phyloP scores from a whole-genome alignment of 2,329 filamentous ascomycete genomes.

The Harringtonia aguacate region DNA sequence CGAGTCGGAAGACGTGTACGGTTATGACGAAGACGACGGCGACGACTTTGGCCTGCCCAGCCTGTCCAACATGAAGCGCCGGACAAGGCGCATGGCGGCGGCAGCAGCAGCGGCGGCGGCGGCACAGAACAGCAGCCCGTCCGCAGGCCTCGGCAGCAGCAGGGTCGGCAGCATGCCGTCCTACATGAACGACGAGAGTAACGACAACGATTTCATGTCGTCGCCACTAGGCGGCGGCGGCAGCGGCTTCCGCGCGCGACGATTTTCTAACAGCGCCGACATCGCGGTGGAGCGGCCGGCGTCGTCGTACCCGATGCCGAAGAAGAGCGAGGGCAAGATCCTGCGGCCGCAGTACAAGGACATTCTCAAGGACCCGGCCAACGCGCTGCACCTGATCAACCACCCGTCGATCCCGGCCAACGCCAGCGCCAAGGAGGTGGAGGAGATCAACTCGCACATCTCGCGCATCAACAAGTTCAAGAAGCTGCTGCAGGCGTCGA shows the following conservation, averaged over 20 bases:
- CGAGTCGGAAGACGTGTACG: constrained; percentile 62
- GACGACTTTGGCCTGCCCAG: constrained; percentile 94
- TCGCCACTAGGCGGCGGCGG: constrained; percentile 22
- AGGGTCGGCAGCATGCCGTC: constrained; percentile 12
- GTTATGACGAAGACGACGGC: constrained; percentile 69
- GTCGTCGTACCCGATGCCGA: constrained; percentile 75
- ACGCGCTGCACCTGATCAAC: constrained; percentile 87
- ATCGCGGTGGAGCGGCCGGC: constrained; percentile 84
- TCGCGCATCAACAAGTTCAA: constrained; percentile 98
- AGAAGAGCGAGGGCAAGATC: constrained; percentile 90
- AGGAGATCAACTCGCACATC: constrained; percentile 78
- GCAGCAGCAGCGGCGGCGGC: constrained; percentile 16
- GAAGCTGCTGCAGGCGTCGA: constrained; percentile 82
- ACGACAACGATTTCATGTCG: constrained; percentile 12
- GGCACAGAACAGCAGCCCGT: constrained; percentile 8
- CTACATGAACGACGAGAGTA: not conserved
- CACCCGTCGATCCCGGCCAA: constrained; percentile 66
- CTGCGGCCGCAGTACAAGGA: constrained; percentile 96
- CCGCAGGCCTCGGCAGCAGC: not conserved
- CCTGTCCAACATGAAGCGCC: constrained; percentile 80
- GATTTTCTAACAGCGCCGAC: constrained; percentile 78
- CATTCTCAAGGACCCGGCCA: constrained; percentile 79
- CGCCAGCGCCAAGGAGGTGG: constrained; percentile 71
- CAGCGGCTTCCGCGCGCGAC: constrained; percentile 29
- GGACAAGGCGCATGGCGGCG: constrained; percentile 42